A percentile compares a stretch with the other conserved stretches of the same genome.
These are phyloP conservation scores for Podochytrium sp. DNA, from an alignment of 192 early-diverging fungal species.

Conservation along the genomic window DNA sequence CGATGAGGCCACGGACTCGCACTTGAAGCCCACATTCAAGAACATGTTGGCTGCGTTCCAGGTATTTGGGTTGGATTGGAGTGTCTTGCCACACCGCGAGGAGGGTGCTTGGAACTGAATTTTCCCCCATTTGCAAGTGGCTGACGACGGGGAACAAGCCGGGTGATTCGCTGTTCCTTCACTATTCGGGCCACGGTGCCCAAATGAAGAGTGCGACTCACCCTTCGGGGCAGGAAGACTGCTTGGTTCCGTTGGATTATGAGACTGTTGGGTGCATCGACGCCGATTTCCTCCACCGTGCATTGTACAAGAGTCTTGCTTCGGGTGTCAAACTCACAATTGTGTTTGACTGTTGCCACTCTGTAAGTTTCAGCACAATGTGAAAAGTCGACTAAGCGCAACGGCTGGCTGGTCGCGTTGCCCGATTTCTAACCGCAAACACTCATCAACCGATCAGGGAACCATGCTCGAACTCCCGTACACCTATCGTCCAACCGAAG, in stretches of 20 bases:
- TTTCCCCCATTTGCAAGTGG: constrained; percentile 29
- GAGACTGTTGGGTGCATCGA: constrained; percentile 8
- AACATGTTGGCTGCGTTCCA: constrained; percentile 47
- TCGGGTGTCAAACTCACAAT: constrained; percentile 43
- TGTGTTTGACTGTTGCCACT: constrained; percentile 60
- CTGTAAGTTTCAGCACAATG: constrained; percentile 30
- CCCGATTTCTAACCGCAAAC: no score
- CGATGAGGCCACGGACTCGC: constrained; percentile 45
- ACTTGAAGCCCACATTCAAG: constrained; percentile 39
- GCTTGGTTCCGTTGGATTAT: constrained; percentile 55
- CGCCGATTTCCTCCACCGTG: constrained; percentile 20
- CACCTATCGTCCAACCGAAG: constrained; percentile 36
- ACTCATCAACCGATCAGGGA: background rate
- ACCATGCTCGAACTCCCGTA: constrained; percentile 50
- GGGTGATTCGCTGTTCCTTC: constrained; percentile 54
- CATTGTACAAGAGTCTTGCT: constrained; percentile 41
- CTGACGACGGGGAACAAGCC: constrained; percentile 44
- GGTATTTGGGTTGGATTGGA: background rate
- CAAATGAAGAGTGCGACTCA: background rate
- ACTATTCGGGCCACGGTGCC: constrained; percentile 56
- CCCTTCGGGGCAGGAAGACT: background rate
- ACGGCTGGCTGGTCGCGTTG: no score
- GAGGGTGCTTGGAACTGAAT: no score
- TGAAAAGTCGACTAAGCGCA: no score
- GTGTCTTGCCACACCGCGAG: background rate